Conservation (phyloP, 495 filamentous ascomycete genomes). For the Pyronema omphalodes region DNA sequence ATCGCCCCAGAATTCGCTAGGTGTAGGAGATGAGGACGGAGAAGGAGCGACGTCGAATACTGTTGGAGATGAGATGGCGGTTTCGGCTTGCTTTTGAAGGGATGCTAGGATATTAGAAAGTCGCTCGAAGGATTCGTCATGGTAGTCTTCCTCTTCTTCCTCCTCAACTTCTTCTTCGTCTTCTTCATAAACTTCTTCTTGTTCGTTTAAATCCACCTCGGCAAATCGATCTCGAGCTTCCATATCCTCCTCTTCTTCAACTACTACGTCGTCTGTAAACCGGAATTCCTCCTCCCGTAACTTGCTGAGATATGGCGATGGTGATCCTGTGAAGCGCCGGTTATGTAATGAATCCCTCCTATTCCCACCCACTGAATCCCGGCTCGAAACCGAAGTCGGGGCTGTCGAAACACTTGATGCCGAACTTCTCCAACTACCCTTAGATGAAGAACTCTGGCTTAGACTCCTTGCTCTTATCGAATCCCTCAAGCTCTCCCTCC, state of each 20-base stretch:
- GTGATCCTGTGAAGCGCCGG: not conserved
- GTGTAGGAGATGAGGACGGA: not conserved
- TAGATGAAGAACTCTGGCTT: not conserved
- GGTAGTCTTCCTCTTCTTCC: constrained; percentile 11
- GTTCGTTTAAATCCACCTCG: not conserved
- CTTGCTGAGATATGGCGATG: not conserved
- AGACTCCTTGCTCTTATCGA: not conserved
- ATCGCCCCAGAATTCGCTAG: constrained; percentile 1
- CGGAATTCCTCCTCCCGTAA: not conserved
- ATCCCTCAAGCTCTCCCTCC: not conserved
- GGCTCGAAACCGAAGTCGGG: not conserved
- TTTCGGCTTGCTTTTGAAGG: constrained; percentile 21
- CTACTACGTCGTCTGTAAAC: constrained; percentile 1
- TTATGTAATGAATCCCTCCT: not conserved
- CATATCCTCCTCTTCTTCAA: constrained; percentile 7
- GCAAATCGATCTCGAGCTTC: not conserved
- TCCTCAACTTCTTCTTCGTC: constrained; percentile 13
- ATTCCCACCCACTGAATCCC: no score
- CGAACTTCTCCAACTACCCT: not conserved
- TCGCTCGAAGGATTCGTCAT: constrained; percentile 20
- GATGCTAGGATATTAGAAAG: constrained; percentile 20
- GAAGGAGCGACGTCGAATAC: no score
- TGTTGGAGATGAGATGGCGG: constrained; percentile 13
- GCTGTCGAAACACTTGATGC: not conserved
- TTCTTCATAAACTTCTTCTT: constrained; percentile 2